phyloP scores from a whole-genome alignment of 805 yeast genomes.

The Candida broadrunensis region DNA sequence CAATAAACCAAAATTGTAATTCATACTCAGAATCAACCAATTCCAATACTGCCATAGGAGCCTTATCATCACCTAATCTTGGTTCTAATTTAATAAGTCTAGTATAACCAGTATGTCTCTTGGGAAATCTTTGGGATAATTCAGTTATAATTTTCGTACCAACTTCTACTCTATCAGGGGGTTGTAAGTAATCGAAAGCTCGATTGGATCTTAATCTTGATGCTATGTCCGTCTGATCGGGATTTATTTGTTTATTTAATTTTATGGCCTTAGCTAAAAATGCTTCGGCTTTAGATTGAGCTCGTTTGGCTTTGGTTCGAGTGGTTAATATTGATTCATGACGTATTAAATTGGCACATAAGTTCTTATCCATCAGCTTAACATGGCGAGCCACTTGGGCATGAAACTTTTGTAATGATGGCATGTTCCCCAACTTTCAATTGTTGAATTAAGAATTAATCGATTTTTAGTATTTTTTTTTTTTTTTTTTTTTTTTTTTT shows the following conservation, averaged over 20 bases:
- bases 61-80: slow-evolving; percentile 77
- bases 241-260: slow-evolving; percentile 17
- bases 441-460: too few species aligned
- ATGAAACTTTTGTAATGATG: slow-evolving; percentile 39
- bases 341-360: slow-evolving; percentile 42
- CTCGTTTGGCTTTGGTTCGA: slow-evolving; percentile 41
- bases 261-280: slow-evolving; percentile 32
- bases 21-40: slow-evolving; percentile 68
- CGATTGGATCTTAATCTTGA: slow-evolving; percentile 12
- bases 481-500: too few species aligned
- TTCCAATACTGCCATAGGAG: slow-evolving; percentile 86
- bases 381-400: slow-evolving; percentile 42
- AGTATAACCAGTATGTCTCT: slow-evolving; percentile 79
- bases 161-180: slow-evolving; percentile 38
- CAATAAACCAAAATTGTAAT: slow-evolving; percentile 71
- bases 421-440: slow-evolving; percentile 33
- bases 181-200: slow-evolving; percentile 40
- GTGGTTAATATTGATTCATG: slow-evolving; percentile 44
- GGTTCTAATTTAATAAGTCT: slow-evolving; percentile 82
- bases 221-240: slow-evolving; percentile 7
- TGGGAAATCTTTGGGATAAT: slow-evolving; percentile 59
- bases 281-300: slow-evolving; percentile 38
- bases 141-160: slow-evolving; percentile 66
- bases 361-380: slow-evolving; percentile 43
- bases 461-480: too few species aligned